Evolutionary conservation across 78 protist genomes (phyloP).

Genomic region (Dictyostelium discoideum): DNA sequence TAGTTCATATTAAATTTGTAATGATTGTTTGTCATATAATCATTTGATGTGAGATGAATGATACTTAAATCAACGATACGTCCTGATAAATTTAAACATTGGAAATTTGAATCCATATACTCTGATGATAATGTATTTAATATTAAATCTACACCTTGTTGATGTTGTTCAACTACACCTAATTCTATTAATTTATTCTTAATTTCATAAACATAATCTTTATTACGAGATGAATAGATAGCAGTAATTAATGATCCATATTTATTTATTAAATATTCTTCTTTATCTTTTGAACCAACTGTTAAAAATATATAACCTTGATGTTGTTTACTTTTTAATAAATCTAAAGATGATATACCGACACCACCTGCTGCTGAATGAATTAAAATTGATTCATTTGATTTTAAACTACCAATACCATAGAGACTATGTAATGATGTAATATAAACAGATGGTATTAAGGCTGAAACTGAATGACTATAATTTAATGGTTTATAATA

Average conservation of each 20-base stretch:
- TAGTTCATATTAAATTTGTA: not conserved
- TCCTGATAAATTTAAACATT: not conserved
- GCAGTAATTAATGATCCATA: slow-evolving; percentile 24
- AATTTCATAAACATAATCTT: not conserved
- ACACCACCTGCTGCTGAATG: slow-evolving; percentile 17
- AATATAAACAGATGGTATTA: not conserved
- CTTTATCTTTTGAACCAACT: slow-evolving; percentile 33
- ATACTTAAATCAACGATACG: slow-evolving; percentile 35
- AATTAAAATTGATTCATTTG: not conserved
- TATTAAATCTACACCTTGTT: slow-evolving; percentile 33
- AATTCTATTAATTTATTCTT: not conserved
- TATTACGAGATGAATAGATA: not conserved
- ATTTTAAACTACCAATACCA: not conserved
- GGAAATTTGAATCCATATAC: not conserved
- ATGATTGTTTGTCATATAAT: not conserved
- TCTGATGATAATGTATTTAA: slow-evolving; percentile 4
- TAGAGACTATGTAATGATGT: not conserved
- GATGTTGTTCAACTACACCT: not conserved
- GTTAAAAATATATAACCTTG: not conserved
- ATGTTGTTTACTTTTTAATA: slow-evolving; percentile 72
- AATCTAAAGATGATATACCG: slow-evolving; percentile 75
- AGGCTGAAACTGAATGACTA: not conserved
- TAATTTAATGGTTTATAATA: not conserved
- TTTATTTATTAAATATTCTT: not conserved
- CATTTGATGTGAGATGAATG: not conserved